phyloP scores from a whole-genome alignment of 306 rosid genomes.

The Medicago ruthenica region DNA sequence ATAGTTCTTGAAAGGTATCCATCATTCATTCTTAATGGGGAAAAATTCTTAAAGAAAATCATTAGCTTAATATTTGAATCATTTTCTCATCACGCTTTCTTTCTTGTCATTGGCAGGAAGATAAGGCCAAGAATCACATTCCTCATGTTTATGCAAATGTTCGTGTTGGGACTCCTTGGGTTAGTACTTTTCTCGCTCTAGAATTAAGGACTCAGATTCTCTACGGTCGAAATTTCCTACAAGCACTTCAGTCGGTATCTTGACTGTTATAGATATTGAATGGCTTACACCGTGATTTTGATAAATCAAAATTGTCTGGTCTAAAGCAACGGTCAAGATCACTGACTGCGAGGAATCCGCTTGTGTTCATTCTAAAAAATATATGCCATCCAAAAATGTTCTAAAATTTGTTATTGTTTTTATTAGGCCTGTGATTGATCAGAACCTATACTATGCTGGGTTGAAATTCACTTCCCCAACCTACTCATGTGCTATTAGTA shows the following conservation, averaged over 20 bases:
- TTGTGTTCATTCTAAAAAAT: too few relatives aligned
- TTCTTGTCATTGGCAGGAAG: conserved; percentile 58
- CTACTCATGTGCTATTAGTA: conserved; percentile 86
- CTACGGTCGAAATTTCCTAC: background rate
- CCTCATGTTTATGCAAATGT: conserved; percentile 68
- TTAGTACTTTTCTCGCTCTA: conserved; percentile 43
- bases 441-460: conserved; percentile 85
- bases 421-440: conserved; percentile 89
- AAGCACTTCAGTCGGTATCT: background rate
- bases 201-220: background rate
- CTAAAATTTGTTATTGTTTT: conserved; percentile 1
- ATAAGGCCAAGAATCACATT: conserved; percentile 83
- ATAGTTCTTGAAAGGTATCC: conserved; percentile 81
- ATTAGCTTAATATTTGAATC: conserved; percentile 16
- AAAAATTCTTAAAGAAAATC: background rate
- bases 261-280: background rate
- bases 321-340: too few relatives aligned
- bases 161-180: conserved; percentile 91
- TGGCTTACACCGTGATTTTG: too few relatives aligned
- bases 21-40: background rate
- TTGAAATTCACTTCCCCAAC: conserved; percentile 88
- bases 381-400: background rate
- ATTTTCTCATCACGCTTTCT: conserved; percentile 24
- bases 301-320: background rate
- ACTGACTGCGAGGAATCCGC: too few relatives aligned